Evolutionary conservation across 2,329 filamentous ascomycete genomes (phyloP).

Genomic region (Colletotrichum sp.): DNA sequence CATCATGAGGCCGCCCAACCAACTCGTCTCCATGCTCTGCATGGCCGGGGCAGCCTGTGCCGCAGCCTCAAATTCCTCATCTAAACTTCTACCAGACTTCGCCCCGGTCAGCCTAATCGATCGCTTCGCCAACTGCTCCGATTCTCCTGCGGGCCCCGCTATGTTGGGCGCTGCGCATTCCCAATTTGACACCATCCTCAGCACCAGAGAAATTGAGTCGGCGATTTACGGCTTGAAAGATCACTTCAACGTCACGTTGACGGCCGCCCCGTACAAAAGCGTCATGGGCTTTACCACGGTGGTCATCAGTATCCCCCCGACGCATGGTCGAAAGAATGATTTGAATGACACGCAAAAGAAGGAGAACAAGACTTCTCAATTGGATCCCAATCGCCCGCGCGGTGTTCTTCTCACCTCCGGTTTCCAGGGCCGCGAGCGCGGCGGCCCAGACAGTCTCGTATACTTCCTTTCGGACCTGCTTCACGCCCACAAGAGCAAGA

Average conservation of each 20-base stretch:
- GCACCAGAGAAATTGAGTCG: constrained; percentile 45
- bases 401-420: constrained; percentile 52
- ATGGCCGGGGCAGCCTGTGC: neutral
- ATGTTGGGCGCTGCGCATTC: constrained; percentile 28
- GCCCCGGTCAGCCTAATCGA: constrained; percentile 44
- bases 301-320: constrained; percentile 42
- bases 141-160: constrained; percentile 33
- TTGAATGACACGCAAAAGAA: neutral
- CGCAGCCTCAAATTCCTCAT: neutral
- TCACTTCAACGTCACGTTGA: constrained; percentile 41
- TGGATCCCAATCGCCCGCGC: neutral
- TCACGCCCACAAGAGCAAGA: constrained; percentile 51
- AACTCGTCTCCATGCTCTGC: neutral
- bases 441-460: constrained; percentile 58
- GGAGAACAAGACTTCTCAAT: neutral
- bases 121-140: constrained; percentile 41
- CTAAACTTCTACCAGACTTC: neutral
- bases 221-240: constrained; percentile 46
- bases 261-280: constrained; percentile 46
- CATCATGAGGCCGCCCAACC: neutral
- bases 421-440: constrained; percentile 63
- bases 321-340: neutral
- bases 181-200: constrained; percentile 48
- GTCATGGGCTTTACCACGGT: constrained; percentile 42
- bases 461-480: constrained; percentile 64